Base-by-base conservation (phyloP, 139 green algal genomes). In the Chlorella sorokiniana region DNA sequence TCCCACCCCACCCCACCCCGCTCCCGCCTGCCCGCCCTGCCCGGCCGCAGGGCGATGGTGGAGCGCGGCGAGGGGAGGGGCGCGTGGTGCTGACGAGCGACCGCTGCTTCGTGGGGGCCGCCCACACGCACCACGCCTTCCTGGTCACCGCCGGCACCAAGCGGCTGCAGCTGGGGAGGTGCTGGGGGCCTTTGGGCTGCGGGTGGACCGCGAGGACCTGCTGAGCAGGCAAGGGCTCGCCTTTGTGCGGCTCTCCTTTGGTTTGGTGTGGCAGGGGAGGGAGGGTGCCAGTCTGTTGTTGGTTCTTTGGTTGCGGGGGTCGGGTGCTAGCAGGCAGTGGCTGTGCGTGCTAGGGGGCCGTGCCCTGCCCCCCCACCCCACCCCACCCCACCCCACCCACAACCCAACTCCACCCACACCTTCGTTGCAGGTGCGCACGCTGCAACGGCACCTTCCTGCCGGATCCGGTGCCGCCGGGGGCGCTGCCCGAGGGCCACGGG, bases 361-460 rank as follows among this genome's bases (percentile, higher is more conserved):
- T n/a, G n/a, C n/a, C n/a, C n/a, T n/a, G n/a, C n/a, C 18, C 31
- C 6, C 33, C 7, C 10, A 44, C 64, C 31, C 64, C 31, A 8
- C 9, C 42, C 31, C 23, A 72, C 65, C 11, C 65, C 35, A 22
- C n/a, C 22, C 29, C 68, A 40, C 29, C 14, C 59, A 10, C 54
- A 41, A 25, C 45, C 16, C 52, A 56, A 9, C 20, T 51, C 31
- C 51, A 20, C 9, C 10, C 20, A 11, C 31, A 62, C 33, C 44
- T 52, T 16, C 52, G 0, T 7, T 25, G 38, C 56, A 81, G 74
- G 22, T 82, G 76, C 45, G 73, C 78, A 8, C 84, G 84, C 54
- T 93, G 89, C 79, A 93, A 93, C 74, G 87, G 89, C 44, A 71
- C 87, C 23, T 91, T 93, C 41, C 10, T 72, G 27, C 69, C 83